A percentile compares a stretch with the other conserved stretches of the same genome.
Evolutionary conservation across 352 stramenopile species (phyloP).

Genomic region (Pythium dissotocum): DNA sequence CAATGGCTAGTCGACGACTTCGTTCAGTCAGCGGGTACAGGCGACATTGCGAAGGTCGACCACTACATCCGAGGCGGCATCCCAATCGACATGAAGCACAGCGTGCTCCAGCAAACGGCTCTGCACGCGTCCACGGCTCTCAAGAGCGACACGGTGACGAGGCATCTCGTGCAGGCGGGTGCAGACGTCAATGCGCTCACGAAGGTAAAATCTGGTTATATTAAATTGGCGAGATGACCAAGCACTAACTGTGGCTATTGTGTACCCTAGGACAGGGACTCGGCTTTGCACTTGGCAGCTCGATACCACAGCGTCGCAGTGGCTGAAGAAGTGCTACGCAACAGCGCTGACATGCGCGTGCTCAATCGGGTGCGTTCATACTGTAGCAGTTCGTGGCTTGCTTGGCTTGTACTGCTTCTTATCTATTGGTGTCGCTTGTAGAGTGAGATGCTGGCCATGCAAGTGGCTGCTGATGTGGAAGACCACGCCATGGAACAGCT

Average conservation of each 20-base stretch:
- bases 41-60: constrained; percentile 45
- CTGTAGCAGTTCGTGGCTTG: background rate
- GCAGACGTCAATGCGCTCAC: constrained; percentile 40
- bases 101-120: constrained; percentile 54
- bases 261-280: constrained; percentile 39
- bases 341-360: constrained; percentile 36
- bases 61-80: constrained; percentile 54
- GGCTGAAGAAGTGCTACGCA: constrained; percentile 40
- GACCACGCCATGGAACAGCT: constrained; percentile 38
- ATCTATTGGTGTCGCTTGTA: constrained; percentile 12
- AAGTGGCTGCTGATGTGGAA: constrained; percentile 44
- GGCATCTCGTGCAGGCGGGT: constrained; percentile 48
- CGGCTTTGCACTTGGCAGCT: constrained; percentile 46
- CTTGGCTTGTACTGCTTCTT: background rate
- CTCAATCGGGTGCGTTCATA: constrained; percentile 33
- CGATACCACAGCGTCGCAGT: constrained; percentile 40
- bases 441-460: constrained; percentile 41
- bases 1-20: constrained; percentile 68
- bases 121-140: constrained; percentile 49
- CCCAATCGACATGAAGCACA: constrained; percentile 54
- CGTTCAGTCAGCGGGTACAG: constrained; percentile 43
- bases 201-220: constrained; percentile 20
- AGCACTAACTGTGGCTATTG: background rate
- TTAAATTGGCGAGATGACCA: background rate
- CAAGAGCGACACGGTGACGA: constrained; percentile 33